Percentiles rank a stretch among this genome's conserved stretches.
Conservation (phyloP, 192 early-diverging fungal genomes). For the Chytriomyces confervae region DNA sequence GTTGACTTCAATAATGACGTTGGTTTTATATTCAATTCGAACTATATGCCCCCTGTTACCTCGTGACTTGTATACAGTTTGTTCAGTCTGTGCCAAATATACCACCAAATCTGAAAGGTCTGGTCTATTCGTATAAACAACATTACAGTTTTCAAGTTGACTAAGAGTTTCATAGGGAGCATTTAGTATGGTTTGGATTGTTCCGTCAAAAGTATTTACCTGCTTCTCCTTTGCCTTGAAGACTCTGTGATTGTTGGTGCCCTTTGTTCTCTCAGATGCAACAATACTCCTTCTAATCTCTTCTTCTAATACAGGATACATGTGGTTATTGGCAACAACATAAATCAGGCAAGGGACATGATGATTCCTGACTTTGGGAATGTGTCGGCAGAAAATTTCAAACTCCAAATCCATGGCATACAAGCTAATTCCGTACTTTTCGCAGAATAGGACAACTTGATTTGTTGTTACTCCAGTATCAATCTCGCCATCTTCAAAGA, state of each 20-base stretch:
- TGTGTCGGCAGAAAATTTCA: slow-evolving; percentile 6
- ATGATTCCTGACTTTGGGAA: slow-evolving; percentile 5
- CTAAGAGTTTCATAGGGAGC: too few relatives aligned
- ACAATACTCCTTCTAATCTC: too few relatives aligned
- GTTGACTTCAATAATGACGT: slow-evolving; percentile 4
- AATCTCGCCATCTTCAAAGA: slow-evolving; percentile 1
- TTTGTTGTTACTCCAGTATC: slow-evolving; percentile 3
- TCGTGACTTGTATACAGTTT: background rate
- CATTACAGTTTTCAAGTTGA: too few relatives aligned
- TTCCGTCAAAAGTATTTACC: slow-evolving; percentile 4
- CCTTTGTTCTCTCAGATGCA: slow-evolving; percentile 9
- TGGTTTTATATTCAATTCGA: background rate
- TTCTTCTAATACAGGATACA: slow-evolving; percentile 9
- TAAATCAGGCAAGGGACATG: too few relatives aligned
- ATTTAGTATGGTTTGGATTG: too few relatives aligned
- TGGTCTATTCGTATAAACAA: too few relatives aligned
- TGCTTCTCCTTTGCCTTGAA: slow-evolving; percentile 6
- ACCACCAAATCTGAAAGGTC: too few relatives aligned
- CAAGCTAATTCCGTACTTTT: slow-evolving; percentile 1
- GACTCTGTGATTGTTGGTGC: background rate
- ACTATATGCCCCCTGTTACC: background rate
- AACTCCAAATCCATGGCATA: slow-evolving; percentile 9
- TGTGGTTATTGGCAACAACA: too few relatives aligned
- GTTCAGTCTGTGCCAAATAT: too few relatives aligned
- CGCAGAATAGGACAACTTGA: slow-evolving; percentile 1